Evolutionary conservation across 2,329 filamentous ascomycete genomes (phyloP).

Genomic region (Phialophora expanda): DNA sequence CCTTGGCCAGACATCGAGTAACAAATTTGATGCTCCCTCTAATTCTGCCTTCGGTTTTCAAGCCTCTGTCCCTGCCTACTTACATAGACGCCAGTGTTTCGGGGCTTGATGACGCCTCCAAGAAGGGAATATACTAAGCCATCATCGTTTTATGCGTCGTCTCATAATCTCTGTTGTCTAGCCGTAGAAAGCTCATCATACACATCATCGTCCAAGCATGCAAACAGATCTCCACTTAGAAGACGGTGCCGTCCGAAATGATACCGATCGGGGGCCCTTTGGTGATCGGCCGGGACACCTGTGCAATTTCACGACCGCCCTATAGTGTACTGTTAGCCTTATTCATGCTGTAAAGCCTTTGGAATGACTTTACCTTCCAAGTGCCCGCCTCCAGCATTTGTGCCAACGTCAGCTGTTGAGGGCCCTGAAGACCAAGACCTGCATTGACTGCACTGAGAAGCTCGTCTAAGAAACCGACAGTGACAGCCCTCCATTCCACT

Average conservation of each 20-base stretch:
- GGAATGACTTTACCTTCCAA: constrained; percentile 77
- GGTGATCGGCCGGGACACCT: constrained; percentile 92
- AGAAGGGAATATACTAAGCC: constrained; percentile 5
- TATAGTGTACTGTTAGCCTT: constrained; percentile 48
- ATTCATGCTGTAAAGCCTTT: background rate
- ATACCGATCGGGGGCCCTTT: constrained; percentile 97
- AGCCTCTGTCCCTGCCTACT: background rate
- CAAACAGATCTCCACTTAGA: constrained; percentile 61
- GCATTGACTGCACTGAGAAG: constrained; percentile 72
- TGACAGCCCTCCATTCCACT: constrained; percentile 78
- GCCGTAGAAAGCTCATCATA: constrained; percentile 8
- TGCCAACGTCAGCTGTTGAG: constrained; percentile 74
- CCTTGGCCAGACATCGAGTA: background rate
- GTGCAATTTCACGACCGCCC: constrained; percentile 94
- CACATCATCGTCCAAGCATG: constrained; percentile 11
- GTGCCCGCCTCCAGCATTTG: constrained; percentile 95
- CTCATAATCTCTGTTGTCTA: constrained; percentile 24
- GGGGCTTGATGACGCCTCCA: background rate
- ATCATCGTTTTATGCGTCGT: constrained; percentile 12
- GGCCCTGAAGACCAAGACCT: constrained; percentile 69
- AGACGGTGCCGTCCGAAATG: constrained; percentile 93
- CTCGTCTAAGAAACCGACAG: constrained; percentile 75
- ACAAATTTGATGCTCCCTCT: background rate
- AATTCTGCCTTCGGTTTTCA: background rate
- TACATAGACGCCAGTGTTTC: background rate